Conservation (phyloP, 2,329 filamentous ascomycete genomes). For the Diaporthe amygdali region DNA sequence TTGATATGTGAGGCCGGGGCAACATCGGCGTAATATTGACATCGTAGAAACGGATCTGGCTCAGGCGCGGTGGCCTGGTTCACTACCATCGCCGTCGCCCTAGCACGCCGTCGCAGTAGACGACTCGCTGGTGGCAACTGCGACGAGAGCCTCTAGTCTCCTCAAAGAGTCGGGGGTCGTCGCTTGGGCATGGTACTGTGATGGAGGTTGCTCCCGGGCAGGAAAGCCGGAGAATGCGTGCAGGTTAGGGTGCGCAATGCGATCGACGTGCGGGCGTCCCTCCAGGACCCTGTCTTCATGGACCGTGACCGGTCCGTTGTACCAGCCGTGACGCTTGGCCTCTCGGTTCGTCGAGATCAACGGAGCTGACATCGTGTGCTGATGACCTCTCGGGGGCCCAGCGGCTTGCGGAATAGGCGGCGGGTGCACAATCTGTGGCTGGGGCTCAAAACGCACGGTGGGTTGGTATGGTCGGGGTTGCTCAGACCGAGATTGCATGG, state of each 20-base stretch:
- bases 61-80: background rate
- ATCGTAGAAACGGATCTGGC: background rate
- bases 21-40: slow-evolving; percentile 3
- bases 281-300: slow-evolving; percentile 45
- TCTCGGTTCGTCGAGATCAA: slow-evolving; percentile 61
- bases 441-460: slow-evolving; percentile 60
- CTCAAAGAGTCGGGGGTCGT: slow-evolving; percentile 53
- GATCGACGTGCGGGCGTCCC: slow-evolving; percentile 51
- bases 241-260: slow-evolving; percentile 64
- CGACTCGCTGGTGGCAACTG: slow-evolving; percentile 65
- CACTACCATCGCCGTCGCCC: background rate
- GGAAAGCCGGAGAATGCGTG: slow-evolving; percentile 58
- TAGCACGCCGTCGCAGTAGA: slow-evolving; percentile 32
- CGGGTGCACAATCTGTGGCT: slow-evolving; percentile 41
- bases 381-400: slow-evolving; percentile 42
- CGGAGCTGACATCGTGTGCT: slow-evolving; percentile 66
- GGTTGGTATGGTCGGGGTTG: slow-evolving; percentile 51
- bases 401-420: slow-evolving; percentile 24
- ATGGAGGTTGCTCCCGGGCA: slow-evolving; percentile 36
- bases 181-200: slow-evolving; percentile 38
- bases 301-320: slow-evolving; percentile 57
- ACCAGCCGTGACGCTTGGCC: slow-evolving; percentile 74
- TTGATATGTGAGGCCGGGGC: background rate
- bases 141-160: slow-evolving; percentile 67
- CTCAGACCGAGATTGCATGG: slow-evolving; percentile 60